Base-by-base conservation (phyloP, 805 yeast species). In the Yamadazyma nakazawae region DNA sequence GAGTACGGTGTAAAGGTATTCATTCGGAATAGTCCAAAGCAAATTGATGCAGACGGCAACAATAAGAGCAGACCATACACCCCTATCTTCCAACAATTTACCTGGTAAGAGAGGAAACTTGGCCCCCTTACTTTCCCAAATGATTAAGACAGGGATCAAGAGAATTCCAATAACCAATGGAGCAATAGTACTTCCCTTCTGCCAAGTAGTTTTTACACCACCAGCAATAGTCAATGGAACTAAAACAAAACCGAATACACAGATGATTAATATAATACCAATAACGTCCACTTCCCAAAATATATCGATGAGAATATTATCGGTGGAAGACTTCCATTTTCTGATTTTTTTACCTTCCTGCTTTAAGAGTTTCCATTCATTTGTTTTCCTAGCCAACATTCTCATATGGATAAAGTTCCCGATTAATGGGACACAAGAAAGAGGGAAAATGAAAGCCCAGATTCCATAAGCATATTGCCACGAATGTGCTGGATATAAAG, bases 141-240 rank as follows among this genome's bases (percentile, higher is more conserved):
- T n/a, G 13, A 75, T 56, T 47, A 83, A 79, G n/a, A 75, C 60
- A 6, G 89, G 88, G 44, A 85, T 59, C 26, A 82, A 62, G 17
- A 72, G 76, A 53, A 80, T 72, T 2, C 95, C 94, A 46, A 87
- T 59, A 17, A 83, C 86, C 42, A 85, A 64, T 2, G 91, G 89
- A 6, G 75, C 92, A 54, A 87, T 80, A 53, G 83, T 73, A 38
- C 78, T 69, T 14, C 80, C 88, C 48, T 71, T 67, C 44, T 67
- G 58, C 95, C 95, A 87, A n/a, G 41, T 30, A 10, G 32, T 34
- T 24, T 31, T 26, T 31, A 65, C 59, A 51, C 90, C 90, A 52
- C 88, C 91, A 11, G 91, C 91, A 26, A 87, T 63, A 11, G 94
- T 85, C 53, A 87, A 72, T 18, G 95, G 94, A 18, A 80, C 82